Percentiles rank a stretch among this genome's conserved stretches.
Evolutionary conservation across 306 rosid genomes (phyloP).

Genomic region (Trichosanthes cucumerina): DNA sequence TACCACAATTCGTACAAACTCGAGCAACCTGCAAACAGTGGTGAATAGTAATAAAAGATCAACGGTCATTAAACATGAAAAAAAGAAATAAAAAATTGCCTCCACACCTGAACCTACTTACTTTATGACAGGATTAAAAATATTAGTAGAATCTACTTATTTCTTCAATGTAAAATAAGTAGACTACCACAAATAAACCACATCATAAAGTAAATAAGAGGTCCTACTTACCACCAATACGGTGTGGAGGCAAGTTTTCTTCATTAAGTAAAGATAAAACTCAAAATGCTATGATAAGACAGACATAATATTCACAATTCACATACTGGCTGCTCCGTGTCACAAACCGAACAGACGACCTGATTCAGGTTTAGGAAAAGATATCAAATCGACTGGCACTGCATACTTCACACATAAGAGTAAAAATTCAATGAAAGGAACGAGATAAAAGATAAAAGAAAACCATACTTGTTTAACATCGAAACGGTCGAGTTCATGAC

Average conservation of each 20-base stretch:
- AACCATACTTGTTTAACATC: conserved; percentile 61
- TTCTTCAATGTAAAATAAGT: neutral
- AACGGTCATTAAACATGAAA: neutral
- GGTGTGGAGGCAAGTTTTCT: neutral
- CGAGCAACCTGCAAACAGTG: conserved; percentile 47
- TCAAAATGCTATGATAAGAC: neutral
- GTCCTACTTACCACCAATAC: neutral
- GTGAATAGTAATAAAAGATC: neutral
- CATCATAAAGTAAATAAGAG: neutral
- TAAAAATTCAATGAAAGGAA: conserved; percentile 2
- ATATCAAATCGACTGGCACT: neutral
- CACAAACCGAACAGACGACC: conserved; percentile 92
- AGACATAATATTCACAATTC: conserved; percentile 21
- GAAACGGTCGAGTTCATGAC: conserved; percentile 63
- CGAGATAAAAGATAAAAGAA: neutral
- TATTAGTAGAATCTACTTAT: neutral
- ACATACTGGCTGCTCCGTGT: conserved; percentile 89
- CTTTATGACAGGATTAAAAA: neutral
- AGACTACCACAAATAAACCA: neutral
- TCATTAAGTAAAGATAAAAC: neutral
- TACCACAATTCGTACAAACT: conserved; percentile 89
- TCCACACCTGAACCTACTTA: neutral
- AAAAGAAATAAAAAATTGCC: neutral
- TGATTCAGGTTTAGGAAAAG: conserved; percentile 24
- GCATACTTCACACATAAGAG: neutral